Evolutionary conservation across 495 filamentous ascomycete species (phyloP), one percentile per base, ranked within the genome.

Genomic region (Talaromyces ruber): DNA sequence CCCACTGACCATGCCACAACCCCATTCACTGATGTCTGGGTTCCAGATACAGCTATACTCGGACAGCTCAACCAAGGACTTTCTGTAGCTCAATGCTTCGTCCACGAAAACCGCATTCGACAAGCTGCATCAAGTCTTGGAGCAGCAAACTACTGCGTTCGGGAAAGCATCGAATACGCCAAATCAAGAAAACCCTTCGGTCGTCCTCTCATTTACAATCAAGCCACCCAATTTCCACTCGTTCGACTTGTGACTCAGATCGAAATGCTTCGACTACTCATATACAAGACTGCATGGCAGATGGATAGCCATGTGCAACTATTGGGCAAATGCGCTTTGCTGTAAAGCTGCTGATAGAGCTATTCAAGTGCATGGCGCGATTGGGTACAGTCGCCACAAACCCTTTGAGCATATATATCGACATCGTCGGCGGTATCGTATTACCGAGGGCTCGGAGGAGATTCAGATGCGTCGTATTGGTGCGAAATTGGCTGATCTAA

Each of bases 271-370:
- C 75, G 76, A 7, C 65, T 83, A n/a, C 72, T 85, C 45, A 85
- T 87, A 67, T 71, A 84, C 39, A 80, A 81, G 54, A 86, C 83
- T 7, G 83, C 82, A 2, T 70, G 76, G 62, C 74, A 82, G 50
- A 87, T 86, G 83, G 84, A 87, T 65, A 62, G 71, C 70, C 59
- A 86, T 87, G 84, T 86, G 83, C 67, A 86, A 85, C 66, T 87
- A 84, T 68, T 86, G 82, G 79, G 84, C 79, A 1, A 85, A 86
- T 65, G 68, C 82, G 43, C 67, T 86, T 11, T 82, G 79, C 47
- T 82, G 77, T 37, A 73, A 86, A 65, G 81, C 83, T 34, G 82
- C 84, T 6, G 84, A 87, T 67, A 69, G 77, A 51, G 84, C 83
- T 6, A 86, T 86, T 26, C 83, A 86, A 69, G 77, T 84, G 25